Percentiles rank a stretch among this genome's conserved stretches.
These are phyloP conservation scores for Populus hybrid DNA, from an alignment of 441 rosid genomes.

Conservation along the genomic window DNA sequence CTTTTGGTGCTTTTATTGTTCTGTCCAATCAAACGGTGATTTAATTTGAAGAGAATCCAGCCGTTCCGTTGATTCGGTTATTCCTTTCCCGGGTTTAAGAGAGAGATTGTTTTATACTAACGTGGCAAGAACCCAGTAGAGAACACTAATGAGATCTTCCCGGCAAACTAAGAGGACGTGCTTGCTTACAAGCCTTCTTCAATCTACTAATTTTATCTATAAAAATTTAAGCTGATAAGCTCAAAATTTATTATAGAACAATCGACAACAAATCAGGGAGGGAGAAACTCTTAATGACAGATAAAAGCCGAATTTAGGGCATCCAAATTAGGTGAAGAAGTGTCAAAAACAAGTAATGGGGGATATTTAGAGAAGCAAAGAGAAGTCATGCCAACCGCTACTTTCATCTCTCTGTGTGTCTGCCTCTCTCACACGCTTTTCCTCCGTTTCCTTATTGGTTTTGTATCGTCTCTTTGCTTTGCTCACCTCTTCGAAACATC, in stretches of 20 bases:
- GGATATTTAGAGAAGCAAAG: slow-evolving; percentile 11
- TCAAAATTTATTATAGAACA: neutral
- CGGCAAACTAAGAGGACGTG: neutral
- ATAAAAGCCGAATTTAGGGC: slow-evolving; percentile 32
- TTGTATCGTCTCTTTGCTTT: slow-evolving; percentile 21
- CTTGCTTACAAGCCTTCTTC: slow-evolving; percentile 6
- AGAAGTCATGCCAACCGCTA: slow-evolving; percentile 32
- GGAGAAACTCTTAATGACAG: slow-evolving; percentile 12
- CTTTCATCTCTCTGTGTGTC: slow-evolving; percentile 8
- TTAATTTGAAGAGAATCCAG: neutral
- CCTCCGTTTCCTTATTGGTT: slow-evolving; percentile 12
- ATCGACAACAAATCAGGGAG: neutral
- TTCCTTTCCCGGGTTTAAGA: neutral
- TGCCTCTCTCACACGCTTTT: slow-evolving; percentile 10
- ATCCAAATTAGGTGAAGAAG: slow-evolving; percentile 23
- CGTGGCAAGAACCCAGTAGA: slow-evolving; percentile 7
- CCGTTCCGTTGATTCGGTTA: neutral
- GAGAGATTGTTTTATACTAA: neutral
- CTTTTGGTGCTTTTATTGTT: neutral
- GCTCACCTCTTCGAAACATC: slow-evolving; percentile 12
- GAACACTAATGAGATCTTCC: neutral
- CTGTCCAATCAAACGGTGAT: neutral
- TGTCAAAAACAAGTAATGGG: slow-evolving; percentile 13
- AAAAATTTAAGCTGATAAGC: neutral
- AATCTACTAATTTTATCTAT: neutral